These are phyloP conservation scores for Vitis hybrid DNA, from an alignment of 177 flowering plant genomes.

Conservation along the genomic window DNA sequence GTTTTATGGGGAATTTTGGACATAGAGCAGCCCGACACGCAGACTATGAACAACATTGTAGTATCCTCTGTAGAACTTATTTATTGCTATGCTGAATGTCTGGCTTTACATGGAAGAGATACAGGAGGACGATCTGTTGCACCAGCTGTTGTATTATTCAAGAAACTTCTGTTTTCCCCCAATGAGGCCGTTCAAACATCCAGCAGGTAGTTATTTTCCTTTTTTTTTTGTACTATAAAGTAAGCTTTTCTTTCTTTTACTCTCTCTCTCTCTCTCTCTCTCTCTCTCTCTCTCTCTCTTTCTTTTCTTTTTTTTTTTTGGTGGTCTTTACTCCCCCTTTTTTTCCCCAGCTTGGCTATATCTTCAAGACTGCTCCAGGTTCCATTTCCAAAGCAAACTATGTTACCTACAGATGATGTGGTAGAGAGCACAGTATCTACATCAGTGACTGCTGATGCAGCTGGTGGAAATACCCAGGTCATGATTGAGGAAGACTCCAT, in stretches of 20 bases:
- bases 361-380: conserved; percentile 99
- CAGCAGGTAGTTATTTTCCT: conserved; percentile 65
- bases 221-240: neutral
- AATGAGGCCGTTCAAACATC: conserved; percentile 93
- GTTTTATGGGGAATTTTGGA: conserved; percentile 97
- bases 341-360: conserved; percentile 79
- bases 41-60: conserved; percentile 89
- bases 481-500: conserved; percentile 93
- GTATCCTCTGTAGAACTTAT: conserved; percentile 92
- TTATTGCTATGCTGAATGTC: conserved; percentile 94
- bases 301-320: conserved; percentile 18
- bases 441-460: conserved; percentile 46
- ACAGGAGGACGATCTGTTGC: conserved; percentile 59
- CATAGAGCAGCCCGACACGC: conserved; percentile 90
- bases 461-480: conserved; percentile 66
- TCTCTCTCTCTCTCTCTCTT: neutral
- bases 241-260: no score
- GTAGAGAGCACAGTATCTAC: conserved; percentile 50
- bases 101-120: conserved; percentile 75
- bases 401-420: conserved; percentile 79
- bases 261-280: neutral
- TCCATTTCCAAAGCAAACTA: conserved; percentile 98
- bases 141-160: conserved; percentile 82
- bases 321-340: no score
- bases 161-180: conserved; percentile 79